phyloP scores from a whole-genome alignment of 2,329 filamentous ascomycete species.

The Nemania serpens region DNA sequence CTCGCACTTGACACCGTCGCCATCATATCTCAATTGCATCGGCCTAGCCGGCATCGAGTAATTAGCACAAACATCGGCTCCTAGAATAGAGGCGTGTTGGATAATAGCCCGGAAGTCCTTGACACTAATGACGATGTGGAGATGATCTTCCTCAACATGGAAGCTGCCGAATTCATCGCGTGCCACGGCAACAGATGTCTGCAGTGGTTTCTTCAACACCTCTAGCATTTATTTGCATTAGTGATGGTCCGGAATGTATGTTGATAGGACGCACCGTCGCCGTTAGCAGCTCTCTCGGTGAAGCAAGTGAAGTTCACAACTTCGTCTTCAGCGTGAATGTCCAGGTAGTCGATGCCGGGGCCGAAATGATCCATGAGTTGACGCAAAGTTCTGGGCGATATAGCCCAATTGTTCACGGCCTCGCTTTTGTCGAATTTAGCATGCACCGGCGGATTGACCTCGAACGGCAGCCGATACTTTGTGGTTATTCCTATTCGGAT shows the following conservation, averaged over 20 bases:
- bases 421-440: slow-evolving; percentile 73
- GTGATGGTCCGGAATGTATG: slow-evolving; percentile 1
- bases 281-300: slow-evolving; percentile 76
- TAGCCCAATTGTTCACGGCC: slow-evolving; percentile 72
- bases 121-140: slow-evolving; percentile 80
- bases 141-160: slow-evolving; percentile 67
- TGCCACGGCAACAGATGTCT: slow-evolving; percentile 78
- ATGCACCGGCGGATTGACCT: slow-evolving; percentile 73
- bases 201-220: slow-evolving; percentile 77
- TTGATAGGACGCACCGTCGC: slow-evolving; percentile 54
- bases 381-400: slow-evolving; percentile 70
- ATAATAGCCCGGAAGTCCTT: slow-evolving; percentile 83
- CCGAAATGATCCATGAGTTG: slow-evolving; percentile 83
- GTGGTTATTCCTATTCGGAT: slow-evolving; percentile 67
- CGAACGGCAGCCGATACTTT: slow-evolving; percentile 76
- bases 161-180: slow-evolving; percentile 78
- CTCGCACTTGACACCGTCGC: slow-evolving; percentile 71
- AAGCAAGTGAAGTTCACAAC: slow-evolving; percentile 80
- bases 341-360: slow-evolving; percentile 78
- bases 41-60: slow-evolving; percentile 75
- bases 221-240: slow-evolving; percentile 50
- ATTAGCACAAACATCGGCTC: slow-evolving; percentile 66
- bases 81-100: slow-evolving; percentile 72
- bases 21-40: slow-evolving; percentile 72
- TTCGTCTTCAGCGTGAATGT: slow-evolving; percentile 75